These are phyloP conservation scores for Cyberlindnera veronae DNA, from an alignment of 805 yeast genomes.

Conservation along the genomic window DNA sequence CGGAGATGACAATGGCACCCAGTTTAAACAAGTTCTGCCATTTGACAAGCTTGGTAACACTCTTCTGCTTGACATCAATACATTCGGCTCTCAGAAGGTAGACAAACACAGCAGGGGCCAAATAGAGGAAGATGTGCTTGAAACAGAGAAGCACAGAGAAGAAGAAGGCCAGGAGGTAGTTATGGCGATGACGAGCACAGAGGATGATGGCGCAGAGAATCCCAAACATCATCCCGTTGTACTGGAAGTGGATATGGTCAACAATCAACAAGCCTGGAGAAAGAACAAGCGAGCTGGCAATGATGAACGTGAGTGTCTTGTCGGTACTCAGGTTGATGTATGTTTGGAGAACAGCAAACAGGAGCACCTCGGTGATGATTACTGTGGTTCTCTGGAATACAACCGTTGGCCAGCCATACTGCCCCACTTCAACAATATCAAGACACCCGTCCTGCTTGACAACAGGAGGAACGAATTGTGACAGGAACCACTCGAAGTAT, in stretches of 20 bases:
- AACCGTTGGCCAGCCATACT: constrained; percentile 74
- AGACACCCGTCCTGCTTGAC: constrained; percentile 77
- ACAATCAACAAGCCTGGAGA: constrained; percentile 89
- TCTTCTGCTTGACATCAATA: constrained; percentile 37
- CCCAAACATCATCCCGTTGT: constrained; percentile 92
- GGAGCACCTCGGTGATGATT: constrained; percentile 65
- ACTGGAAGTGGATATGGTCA: constrained; percentile 96
- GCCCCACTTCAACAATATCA: constrained; percentile 59
- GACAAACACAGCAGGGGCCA: constrained; percentile 92
- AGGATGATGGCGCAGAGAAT: constrained; percentile 70
- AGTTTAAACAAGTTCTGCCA: constrained; percentile 61
- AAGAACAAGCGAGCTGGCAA: constrained; percentile 75
- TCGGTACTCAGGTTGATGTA: constrained; percentile 50
- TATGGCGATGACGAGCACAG: constrained; percentile 56
- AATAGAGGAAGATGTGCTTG: constrained; percentile 87
- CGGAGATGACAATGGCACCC: constrained; percentile 57
- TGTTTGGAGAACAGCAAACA: constrained; percentile 70
- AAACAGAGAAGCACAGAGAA: constrained; percentile 82
- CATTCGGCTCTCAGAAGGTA: constrained; percentile 72
- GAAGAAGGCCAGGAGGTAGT: constrained; percentile 59
- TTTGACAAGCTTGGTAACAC: constrained; percentile 35
- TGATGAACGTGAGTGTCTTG: constrained; percentile 53
- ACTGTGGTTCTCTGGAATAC: constrained; percentile 83
- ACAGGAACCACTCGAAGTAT: constrained; percentile 80
- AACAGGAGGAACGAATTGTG: constrained; percentile 62